Evolutionary conservation across 2,329 filamentous ascomycete genomes (phyloP).

Genomic region (Aspergillus sojae): DNA sequence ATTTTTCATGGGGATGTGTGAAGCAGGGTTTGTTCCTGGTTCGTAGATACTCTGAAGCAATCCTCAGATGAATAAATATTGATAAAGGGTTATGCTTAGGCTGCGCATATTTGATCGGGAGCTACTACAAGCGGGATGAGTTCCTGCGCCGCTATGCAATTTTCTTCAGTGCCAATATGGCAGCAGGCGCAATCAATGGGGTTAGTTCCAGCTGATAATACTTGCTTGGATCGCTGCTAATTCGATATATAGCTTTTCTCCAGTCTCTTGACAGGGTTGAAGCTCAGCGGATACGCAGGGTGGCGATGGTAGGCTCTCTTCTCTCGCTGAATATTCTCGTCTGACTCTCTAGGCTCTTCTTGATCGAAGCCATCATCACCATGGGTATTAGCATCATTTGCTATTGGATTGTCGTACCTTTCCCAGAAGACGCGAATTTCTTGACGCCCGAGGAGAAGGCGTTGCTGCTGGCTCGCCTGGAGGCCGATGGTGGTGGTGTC

Average conservation of each 20-base stretch:
- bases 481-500: conserved; percentile 12
- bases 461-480: conserved; percentile 16
- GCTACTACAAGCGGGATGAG: conserved; percentile 21
- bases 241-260: conserved; percentile 7
- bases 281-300: conserved; percentile 18
- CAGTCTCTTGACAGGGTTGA: conserved; percentile 15
- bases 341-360: conserved; percentile 15
- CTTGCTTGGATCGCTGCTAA: not conserved
- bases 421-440: conserved; percentile 19
- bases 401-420: conserved; percentile 20
- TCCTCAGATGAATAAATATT: not conserved
- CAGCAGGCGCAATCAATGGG: conserved; percentile 19
- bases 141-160: conserved; percentile 17
- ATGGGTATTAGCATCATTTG: conserved; percentile 16
- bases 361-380: conserved; percentile 18
- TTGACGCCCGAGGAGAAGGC: conserved; percentile 17
- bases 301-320: conserved; percentile 16
- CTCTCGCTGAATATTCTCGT: not conserved
- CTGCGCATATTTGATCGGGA: conserved; percentile 19
- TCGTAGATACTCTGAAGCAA: not conserved
- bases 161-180: conserved; percentile 21
- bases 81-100: not conserved
- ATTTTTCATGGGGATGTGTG: conserved; percentile 18
- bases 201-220: not conserved
- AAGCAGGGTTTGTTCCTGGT: conserved; percentile 22